Conservation (phyloP, 352 stramenopile genomes). For the Bremia lactucae region DNA sequence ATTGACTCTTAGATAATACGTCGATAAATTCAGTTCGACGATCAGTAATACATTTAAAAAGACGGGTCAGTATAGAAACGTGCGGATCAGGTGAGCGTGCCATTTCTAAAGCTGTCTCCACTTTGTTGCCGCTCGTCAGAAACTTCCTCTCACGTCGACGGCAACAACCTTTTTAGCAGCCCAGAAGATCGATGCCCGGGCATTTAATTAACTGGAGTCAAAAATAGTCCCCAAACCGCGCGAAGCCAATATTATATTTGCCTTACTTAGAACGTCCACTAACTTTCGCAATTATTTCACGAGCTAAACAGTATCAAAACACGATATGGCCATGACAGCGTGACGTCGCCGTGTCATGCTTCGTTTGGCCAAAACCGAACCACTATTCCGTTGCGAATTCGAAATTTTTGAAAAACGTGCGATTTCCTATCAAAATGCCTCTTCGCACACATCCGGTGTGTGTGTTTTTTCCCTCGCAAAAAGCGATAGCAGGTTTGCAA, state of each 20-base stretch:
- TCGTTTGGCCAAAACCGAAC: neutral
- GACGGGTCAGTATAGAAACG: too few species aligned
- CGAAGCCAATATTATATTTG: conserved; percentile 9
- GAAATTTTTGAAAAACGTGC: neutral
- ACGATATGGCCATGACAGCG: neutral
- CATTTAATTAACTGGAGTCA: conserved; percentile 15
- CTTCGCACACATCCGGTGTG: conserved; percentile 6
- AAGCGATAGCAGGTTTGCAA: conserved; percentile 14
- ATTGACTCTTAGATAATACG: too few species aligned
- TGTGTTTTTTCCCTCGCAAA: conserved; percentile 12
- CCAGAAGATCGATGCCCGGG: too few species aligned
- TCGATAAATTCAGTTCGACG: too few species aligned
- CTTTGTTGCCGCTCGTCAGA: too few species aligned
- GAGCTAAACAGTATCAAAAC: neutral
- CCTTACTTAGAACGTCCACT: neutral
- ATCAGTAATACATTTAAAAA: too few species aligned
- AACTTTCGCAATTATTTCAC: neutral
- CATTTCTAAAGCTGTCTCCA: too few species aligned
- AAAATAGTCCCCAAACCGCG: conserved; percentile 17
- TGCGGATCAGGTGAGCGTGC: too few species aligned
- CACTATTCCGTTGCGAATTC: neutral
- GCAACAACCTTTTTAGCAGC: too few species aligned
- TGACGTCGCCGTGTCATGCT: too few species aligned
- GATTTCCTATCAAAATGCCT: conserved; percentile 1
- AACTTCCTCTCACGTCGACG: too few species aligned